phyloP scores from a whole-genome alignment of 2,329 filamentous ascomycete species.

The Aaosphaeria pasadenensis region DNA sequence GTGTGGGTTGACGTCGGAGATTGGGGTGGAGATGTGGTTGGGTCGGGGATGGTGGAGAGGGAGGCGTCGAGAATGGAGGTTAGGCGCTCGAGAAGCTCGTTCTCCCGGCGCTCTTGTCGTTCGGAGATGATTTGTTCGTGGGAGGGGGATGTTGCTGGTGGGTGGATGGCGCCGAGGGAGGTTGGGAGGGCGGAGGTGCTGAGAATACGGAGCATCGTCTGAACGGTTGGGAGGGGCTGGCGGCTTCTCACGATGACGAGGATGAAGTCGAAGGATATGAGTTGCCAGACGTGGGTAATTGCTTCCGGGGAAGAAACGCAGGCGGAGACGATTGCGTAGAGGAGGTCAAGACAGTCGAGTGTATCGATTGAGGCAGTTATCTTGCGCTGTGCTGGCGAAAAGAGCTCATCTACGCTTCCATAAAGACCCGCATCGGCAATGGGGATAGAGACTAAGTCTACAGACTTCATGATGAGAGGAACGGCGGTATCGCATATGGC shows the following conservation, averaged over 20 bases:
- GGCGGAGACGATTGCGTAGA: slow-evolving; percentile 62
- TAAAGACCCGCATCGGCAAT: slow-evolving; percentile 34
- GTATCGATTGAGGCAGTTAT: slow-evolving; percentile 62
- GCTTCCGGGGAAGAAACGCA: slow-evolving; percentile 48
- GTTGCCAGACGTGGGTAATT: slow-evolving; percentile 61
- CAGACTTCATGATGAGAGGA: slow-evolving; percentile 42
- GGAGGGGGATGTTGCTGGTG: slow-evolving; percentile 6
- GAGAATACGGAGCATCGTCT: slow-evolving; percentile 63
- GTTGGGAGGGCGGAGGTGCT: slow-evolving; percentile 61
- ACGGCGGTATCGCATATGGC: slow-evolving; percentile 57
- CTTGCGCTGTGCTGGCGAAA: slow-evolving; percentile 37
- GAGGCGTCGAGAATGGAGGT: slow-evolving; percentile 3
- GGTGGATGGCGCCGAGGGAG: slow-evolving; percentile 64
- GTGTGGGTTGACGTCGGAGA: slow-evolving; percentile 10
- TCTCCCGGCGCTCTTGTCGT: slow-evolving; percentile 38
- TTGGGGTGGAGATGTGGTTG: background rate
- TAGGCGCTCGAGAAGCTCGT: slow-evolving; percentile 30
- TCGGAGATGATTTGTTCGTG: slow-evolving; percentile 42
- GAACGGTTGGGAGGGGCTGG: slow-evolving; percentile 62
- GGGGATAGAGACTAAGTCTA: slow-evolving; percentile 56
- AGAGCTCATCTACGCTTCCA: slow-evolving; percentile 20
- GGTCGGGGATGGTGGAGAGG: background rate
- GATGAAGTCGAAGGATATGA: slow-evolving; percentile 64
- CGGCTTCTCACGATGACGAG: slow-evolving; percentile 65
- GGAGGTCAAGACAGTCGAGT: slow-evolving; percentile 60